Base-by-base conservation (phyloP, 164 flowering plant genomes). In the Aristolochia fimbriata region DNA sequence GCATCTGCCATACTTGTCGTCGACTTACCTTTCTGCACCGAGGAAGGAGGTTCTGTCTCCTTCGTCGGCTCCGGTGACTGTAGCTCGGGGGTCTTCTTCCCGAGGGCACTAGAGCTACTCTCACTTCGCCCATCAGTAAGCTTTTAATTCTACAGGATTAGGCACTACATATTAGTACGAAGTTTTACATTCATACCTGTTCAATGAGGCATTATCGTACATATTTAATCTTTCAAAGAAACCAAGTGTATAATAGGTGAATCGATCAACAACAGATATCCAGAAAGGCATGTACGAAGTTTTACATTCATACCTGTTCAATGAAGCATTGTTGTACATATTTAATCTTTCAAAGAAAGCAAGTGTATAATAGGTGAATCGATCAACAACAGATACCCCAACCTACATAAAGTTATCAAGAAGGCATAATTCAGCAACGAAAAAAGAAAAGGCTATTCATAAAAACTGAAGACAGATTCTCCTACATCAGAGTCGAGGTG, bases 401-500 rank as follows among this genome's bases (percentile, higher is more conserved):
- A 94, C 84, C 99, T 91, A 80, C 51, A 77, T 20, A n/a, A 41
- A 59, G 6, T 16, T 43, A 51, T 6, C 31, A 58, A n/a, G 21
- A 27, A 24, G 37, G 27, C 15, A 13, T 49, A 6, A 49, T 17
- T 21, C 30, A 15, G 27, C 23, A 24, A 14, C 3, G 16, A 4
- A 53, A 53, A 23, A 53, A 21, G 27, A 19, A 53, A 53, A 33
- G 19, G 12, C 13, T 47, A 17, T 25, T 4, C 10, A 48, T 41
- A 31, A 37, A 56, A 24, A 55, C 23, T 9, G 45, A 51, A 14
- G 33, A 27, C 43, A 20, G 25, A 6, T 54, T 60, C 13, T 58
- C 99, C 79, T 85, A 94, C 99, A 80, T 94, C 96, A 54, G 99
- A 71, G 60, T 94, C 99, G 72, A 94, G 76, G 73, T 94, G 99